phyloP scores from a whole-genome alignment of 2,329 filamentous ascomycete species.

The Colletotrichum sojae region DNA sequence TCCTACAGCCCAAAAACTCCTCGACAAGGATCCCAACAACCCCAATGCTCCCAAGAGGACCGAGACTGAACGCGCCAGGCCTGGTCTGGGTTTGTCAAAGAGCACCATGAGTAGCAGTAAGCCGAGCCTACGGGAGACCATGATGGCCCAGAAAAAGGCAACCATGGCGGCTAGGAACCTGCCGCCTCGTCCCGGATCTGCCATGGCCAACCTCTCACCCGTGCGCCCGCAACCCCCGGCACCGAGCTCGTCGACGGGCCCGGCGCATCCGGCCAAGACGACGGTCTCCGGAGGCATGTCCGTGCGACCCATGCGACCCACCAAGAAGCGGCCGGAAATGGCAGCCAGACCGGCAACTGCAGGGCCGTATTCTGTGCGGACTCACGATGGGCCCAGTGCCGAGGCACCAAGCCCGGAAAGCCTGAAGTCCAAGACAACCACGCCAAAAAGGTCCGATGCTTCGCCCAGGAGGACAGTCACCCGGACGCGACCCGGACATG shows the following conservation, averaged over 20 bases:
- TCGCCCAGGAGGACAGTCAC: slow-evolving; percentile 67
- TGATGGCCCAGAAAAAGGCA: slow-evolving; percentile 85
- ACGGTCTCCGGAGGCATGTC: slow-evolving; percentile 71
- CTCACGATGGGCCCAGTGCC: slow-evolving; percentile 59
- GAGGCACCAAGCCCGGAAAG: slow-evolving; percentile 65
- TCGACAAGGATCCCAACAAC: slow-evolving; percentile 89
- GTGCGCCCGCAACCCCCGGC: slow-evolving; percentile 57
- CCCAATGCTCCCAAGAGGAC: slow-evolving; percentile 77
- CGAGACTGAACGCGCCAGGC: slow-evolving; percentile 63
- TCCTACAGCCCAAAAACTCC: slow-evolving; percentile 80
- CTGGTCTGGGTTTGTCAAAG: slow-evolving; percentile 73
- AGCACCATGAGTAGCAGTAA: slow-evolving; percentile 72
- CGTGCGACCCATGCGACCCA: slow-evolving; percentile 74
- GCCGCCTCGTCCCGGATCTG: slow-evolving; percentile 72
- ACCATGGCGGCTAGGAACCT: slow-evolving; percentile 60
- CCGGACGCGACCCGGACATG: slow-evolving; percentile 63
- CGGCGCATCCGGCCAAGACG: slow-evolving; percentile 55
- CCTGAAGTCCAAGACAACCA: slow-evolving; percentile 62
- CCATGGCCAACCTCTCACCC: slow-evolving; percentile 52
- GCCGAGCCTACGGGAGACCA: slow-evolving; percentile 83
- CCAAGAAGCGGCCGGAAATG: slow-evolving; percentile 70
- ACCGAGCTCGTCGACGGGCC: slow-evolving; percentile 48
- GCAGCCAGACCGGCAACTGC: slow-evolving; percentile 74
- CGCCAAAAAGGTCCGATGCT: slow-evolving; percentile 63
- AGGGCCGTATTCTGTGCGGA: slow-evolving; percentile 74